phyloP scores from a whole-genome alignment of 495 filamentous ascomycete genomes.

The Acidomyces sp. region DNA sequence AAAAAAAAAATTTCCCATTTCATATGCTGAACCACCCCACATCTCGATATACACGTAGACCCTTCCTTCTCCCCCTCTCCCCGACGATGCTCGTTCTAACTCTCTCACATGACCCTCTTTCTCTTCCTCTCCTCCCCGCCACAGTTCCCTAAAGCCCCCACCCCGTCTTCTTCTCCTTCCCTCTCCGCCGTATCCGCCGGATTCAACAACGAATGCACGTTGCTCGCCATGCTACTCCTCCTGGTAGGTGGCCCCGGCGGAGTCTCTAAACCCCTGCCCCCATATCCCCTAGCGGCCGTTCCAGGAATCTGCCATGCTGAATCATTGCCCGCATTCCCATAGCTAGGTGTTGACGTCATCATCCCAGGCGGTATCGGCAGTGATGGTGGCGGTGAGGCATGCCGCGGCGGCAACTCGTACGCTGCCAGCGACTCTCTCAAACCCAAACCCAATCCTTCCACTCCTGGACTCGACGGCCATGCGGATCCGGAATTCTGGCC shows the following conservation, averaged over 20 bases:
- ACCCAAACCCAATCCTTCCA: too few relatives aligned
- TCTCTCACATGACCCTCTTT: conserved; percentile 24
- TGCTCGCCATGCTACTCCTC: conserved; percentile 61
- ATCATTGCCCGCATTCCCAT: conserved; percentile 40
- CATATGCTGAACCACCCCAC: too few relatives aligned
- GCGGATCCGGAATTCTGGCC: conserved; percentile 59
- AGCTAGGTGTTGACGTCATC: too few relatives aligned
- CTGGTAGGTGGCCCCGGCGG: conserved; percentile 46
- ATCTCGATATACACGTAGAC: too few relatives aligned
- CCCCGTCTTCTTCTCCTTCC: conserved; percentile 52
- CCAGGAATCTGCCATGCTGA: conserved; percentile 46
- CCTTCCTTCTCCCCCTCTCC: too few relatives aligned
- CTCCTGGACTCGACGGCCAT: too few relatives aligned
- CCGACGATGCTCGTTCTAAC: too few relatives aligned
- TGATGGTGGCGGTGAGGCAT: conserved; percentile 52
- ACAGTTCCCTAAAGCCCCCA: too few relatives aligned
- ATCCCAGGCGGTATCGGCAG: too few relatives aligned
- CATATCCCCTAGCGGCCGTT: conserved; percentile 34
- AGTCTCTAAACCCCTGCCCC: conserved; percentile 30
- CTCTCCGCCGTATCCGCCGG: conserved; percentile 66
- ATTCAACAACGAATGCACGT: conserved; percentile 69
- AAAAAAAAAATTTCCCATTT: too few relatives aligned
- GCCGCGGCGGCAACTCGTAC: conserved; percentile 63
- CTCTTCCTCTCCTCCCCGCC: conserved; percentile 30
- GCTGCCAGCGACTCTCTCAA: conserved; percentile 70